Base-by-base conservation (phyloP, 345 rosid species). In the Gossypium herbaceum region DNA sequence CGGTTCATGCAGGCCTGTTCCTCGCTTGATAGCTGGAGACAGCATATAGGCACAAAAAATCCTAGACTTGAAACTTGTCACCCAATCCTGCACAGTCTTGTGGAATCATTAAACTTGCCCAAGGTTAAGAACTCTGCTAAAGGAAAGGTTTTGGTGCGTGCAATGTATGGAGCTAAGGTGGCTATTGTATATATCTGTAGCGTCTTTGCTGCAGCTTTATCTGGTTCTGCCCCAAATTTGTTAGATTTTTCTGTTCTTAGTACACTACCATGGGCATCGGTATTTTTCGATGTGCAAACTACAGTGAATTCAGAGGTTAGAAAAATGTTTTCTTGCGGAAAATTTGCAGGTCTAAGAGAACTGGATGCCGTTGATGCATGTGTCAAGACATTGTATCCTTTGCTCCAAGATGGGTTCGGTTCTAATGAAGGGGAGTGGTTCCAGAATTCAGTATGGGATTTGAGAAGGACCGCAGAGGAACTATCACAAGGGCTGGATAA, bases 71-170 rank as follows among this genome's bases (percentile, higher is more conserved):
- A 81, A 73, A 89, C 81, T 72, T 90, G 94, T 75, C 81, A 78
- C 25, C 70, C 91, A 39, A 89, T 90, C 71, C 73, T 94, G 56
- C 86, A 84, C 57, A 74, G 78, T 63, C 88, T 94, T 68, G 86
- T 78, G 67, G 81, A 80, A 65, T 85, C 97, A 17, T 62, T 91
- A 27, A 72, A 81, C 77, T 79, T 90, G 82, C 98, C 96, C 19
- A 92, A 91, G 88, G 94, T 91, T 25, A 94, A 91, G 84, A 91
- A 92, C 81, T 92, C 98, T 22, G 81, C 90, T 55, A 91, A 92
- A 77, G 98, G 93, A 15, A 92, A 92, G 74, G 97, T 94, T 45
- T 84, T 94, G 81, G 92, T 91, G 97, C 88, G 83, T 4, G 97
- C 97, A 12, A 86, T 91, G 87, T 90, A 88, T 69, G 98, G 97